Base-by-base conservation (phyloP, 768 basidiomycete genomes). In the Amanita exitialis region DNA sequence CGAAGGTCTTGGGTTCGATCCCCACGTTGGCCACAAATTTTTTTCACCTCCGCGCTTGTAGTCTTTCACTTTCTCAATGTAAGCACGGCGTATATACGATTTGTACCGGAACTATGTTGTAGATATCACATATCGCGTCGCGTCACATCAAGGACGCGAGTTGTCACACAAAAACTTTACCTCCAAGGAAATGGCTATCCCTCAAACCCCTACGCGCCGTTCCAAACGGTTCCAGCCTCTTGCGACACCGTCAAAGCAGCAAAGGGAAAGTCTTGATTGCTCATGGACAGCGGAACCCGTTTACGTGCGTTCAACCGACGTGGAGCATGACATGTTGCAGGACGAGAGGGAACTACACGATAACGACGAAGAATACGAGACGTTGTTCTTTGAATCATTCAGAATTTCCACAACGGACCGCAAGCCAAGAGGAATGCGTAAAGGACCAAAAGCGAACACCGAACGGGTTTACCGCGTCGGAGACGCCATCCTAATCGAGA, bases 1-100 rank as follows among this genome's bases (percentile, higher is more conserved):
- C 80, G 78, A 82, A 83, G 79, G 80, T 81, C 81, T 77, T 82
- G 80, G 80, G 80, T 82, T 82, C 80, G 79, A 82, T 74, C 80
- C 80, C 79, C 79, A 80, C 76, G 77, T 80, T 80, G 79, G 80
- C 80, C 79, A 82, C 6, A n/a, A 3, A 0, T 42, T 35, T 50
- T 50, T 39, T 43, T 15, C 9, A 4, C 9, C 2, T 32, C 30
- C 9, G 1, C 13, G n/a, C 42, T n/a, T 25, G 0, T 18, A 5
- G 5, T 18, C 16, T 37, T 8, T 18, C 3, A n/a, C n/a, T 9
- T 28, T 18, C 16, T 32, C 6, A 2, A 25, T 3, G 0, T 7
- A 28, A 28, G 27, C 27, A 28, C 8, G 27, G 27, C 1, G 7
- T 9, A 28, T 7, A 28, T 28, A 28, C 27, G 8, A 28, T 28